These are phyloP conservation scores for Axilococcus clingmanii DNA, from an alignment of 139 green algal species.

Conservation along the genomic window DNA sequence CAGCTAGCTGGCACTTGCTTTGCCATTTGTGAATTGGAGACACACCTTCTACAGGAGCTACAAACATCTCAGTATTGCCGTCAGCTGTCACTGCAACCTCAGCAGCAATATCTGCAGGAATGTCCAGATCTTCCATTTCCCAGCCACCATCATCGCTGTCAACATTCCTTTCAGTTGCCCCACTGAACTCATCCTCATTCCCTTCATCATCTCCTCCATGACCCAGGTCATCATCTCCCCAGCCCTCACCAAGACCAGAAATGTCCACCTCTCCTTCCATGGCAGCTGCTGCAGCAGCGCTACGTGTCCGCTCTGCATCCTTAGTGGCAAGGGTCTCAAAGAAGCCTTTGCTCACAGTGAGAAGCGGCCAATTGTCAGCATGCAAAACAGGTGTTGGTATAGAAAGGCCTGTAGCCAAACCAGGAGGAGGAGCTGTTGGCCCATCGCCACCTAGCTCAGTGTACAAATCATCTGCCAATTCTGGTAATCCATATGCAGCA, in stretches of 20 bases:
- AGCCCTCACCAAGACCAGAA: constrained; percentile 57
- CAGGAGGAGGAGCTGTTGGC: constrained; percentile 1
- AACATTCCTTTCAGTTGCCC: constrained; percentile 1
- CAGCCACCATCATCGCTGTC: constrained; percentile 73
- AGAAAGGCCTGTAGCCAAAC: constrained; percentile 35
- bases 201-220: constrained; percentile 35
- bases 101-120: constrained; percentile 32
- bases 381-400: constrained; percentile 64
- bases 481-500: constrained; percentile 68
- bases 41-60: constrained; percentile 64
- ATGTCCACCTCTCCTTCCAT: constrained; percentile 47
- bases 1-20: constrained; percentile 62
- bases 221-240: constrained; percentile 73
- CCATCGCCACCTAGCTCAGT: constrained; percentile 36
- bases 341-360: constrained; percentile 93
- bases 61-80: constrained; percentile 46
- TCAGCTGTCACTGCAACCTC: constrained; percentile 1
- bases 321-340: constrained; percentile 84
- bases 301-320: constrained; percentile 27
- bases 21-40: constrained; percentile 72
- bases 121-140: constrained; percentile 94
- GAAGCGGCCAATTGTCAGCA: constrained; percentile 97
- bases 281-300: constrained; percentile 8
- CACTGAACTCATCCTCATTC: constrained; percentile 21
- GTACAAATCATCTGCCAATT: constrained; percentile 52